Evolutionary conservation across 1,284 basidiomycete species (phyloP), one percentile per base, ranked within the genome.

Genomic region (Heliocybe sulcata): DNA sequence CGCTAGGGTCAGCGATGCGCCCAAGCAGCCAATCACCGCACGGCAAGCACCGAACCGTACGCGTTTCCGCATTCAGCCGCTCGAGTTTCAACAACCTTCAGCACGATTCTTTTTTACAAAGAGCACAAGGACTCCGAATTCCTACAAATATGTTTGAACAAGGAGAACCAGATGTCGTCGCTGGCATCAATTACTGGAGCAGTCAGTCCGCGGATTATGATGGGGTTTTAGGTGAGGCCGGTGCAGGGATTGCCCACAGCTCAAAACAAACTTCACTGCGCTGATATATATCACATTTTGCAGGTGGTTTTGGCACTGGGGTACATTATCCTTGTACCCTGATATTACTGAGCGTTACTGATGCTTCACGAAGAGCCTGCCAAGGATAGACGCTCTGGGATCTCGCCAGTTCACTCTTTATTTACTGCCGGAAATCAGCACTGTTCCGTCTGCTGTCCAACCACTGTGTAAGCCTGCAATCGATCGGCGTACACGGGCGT

Each of bases 361-460:
- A 63, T 20, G 35, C 45, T 54, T 61, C 2, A 35, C 1, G n/a
- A 26, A 94, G 90, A 81, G 90, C 45, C 78, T 96, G 8, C 94
- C 94, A 0, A 82, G 93, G 50, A 76, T 97, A 59, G 95, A 98
- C 67, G 80, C 92, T 4, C 80, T 96, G 4, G 87, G 90, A 35
- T 94, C 93, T 2, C 84, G 95, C 27, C 83, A 92, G 53, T 89
- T 97, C 67, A 76, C 96, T 52, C 80, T 95, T 33, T 78, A 84
- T 59, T 76, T 96, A 53, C 73, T 89, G 53, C 93, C 94, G 8
- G 80, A 87, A 51, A 80, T 97, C 16, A 87, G 81, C 54, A 83
- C 76, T 12, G 84, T 95, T 54, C 76, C 85, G 8, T 92, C 88
- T 42, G 82, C 89, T 2, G 69, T 88, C 49, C 70, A 66, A 11